These are phyloP conservation scores for Bisporella sp. DNA, from an alignment of 2,329 filamentous ascomycete genomes.

Conservation along the genomic window DNA sequence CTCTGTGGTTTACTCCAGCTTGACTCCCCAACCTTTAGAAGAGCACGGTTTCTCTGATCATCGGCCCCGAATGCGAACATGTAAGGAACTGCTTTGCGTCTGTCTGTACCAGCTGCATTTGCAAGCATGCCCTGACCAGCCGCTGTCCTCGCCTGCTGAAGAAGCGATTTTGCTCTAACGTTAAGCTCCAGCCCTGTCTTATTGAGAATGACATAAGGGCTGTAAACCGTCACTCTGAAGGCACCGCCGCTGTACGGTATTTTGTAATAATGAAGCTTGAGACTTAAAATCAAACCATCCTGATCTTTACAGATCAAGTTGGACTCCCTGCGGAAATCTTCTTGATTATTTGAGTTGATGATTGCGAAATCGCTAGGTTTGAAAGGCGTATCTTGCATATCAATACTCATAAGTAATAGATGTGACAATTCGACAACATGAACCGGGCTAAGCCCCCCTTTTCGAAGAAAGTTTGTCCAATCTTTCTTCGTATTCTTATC, in stretches of 20 bases:
- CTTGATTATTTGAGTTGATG: slow-evolving; percentile 81
- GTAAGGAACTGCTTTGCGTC: slow-evolving; percentile 74
- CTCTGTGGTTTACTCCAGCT: slow-evolving; percentile 96
- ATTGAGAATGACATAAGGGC: slow-evolving; percentile 90
- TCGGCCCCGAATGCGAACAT: slow-evolving; percentile 94
- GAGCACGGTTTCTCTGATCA: slow-evolving; percentile 83
- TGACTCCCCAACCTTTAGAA: slow-evolving; percentile 83
- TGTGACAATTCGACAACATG: slow-evolving; percentile 96
- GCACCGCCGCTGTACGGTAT: slow-evolving; percentile 90
- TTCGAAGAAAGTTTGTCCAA: slow-evolving; percentile 96
- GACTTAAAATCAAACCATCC: slow-evolving; percentile 67
- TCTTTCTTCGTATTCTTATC: slow-evolving; percentile 98
- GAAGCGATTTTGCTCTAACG: slow-evolving; percentile 81
- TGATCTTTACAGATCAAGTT: slow-evolving; percentile 77
- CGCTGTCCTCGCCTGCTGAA: slow-evolving; percentile 73
- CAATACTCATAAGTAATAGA: slow-evolving; percentile 82
- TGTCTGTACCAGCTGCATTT: slow-evolving; percentile 41
- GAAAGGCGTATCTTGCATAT: slow-evolving; percentile 94
- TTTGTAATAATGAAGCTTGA: slow-evolving; percentile 85
- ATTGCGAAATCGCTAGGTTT: slow-evolving; percentile 95
- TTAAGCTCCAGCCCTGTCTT: slow-evolving; percentile 87
- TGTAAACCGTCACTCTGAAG: slow-evolving; percentile 93
- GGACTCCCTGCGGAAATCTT: slow-evolving; percentile 83
- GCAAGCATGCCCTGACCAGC: slow-evolving; percentile 68
- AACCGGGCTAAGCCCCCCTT: slow-evolving; percentile 93